Base-by-base conservation (phyloP, 1,284 basidiomycete genomes). In the Ustilago shanxiensis region DNA sequence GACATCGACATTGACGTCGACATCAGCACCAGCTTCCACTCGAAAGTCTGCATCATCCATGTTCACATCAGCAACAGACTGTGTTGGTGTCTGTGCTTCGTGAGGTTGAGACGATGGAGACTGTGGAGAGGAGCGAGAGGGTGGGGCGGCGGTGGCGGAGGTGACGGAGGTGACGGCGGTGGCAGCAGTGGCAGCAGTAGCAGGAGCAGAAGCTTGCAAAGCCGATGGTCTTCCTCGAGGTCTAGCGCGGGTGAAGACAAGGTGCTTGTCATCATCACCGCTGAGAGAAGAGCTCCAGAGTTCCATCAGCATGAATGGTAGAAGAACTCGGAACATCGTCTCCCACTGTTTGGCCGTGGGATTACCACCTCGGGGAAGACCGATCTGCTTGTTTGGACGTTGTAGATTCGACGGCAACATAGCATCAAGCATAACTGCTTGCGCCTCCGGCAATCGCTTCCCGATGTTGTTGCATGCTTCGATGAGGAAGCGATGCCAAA, bases 401-500 rank as follows among this genome's bases (percentile, higher is more conserved):
- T 47, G 18, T 3, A 26, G 10, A 16, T 3, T 47, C 8, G 39
- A 24, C 2, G 59, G 59, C 11, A 61, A 22, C 16, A 26, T 13
- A 18, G 50, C n/a, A 3, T n/a, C 24, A 3, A 14, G 13, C 14
- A 61, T 28, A 1, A 61, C 20, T 1, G 2, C 1, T 26, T 53
- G 50, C 20, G 24, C 20, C 13, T 44, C 22, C 1, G 11, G 16
- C 47, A 61, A 31, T 16, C 35, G 6, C 3, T 24, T 31, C 13
- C 60, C 39, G 18, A 54, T 54, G 18, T 49, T 16, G 10, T 31
- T 28, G 29, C 60, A 62, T 31, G 16, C 20, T 16, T 47, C 20
- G 13, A 62, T 28, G 6, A 62, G 60, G 9, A 62, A 47, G 7
- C 14, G 8, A 16, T 62, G 52, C 10, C 14, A 62, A 31, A 62